phyloP scores from a whole-genome alignment of 2,329 filamentous ascomycete species.

The Neospermospora avenae region DNA sequence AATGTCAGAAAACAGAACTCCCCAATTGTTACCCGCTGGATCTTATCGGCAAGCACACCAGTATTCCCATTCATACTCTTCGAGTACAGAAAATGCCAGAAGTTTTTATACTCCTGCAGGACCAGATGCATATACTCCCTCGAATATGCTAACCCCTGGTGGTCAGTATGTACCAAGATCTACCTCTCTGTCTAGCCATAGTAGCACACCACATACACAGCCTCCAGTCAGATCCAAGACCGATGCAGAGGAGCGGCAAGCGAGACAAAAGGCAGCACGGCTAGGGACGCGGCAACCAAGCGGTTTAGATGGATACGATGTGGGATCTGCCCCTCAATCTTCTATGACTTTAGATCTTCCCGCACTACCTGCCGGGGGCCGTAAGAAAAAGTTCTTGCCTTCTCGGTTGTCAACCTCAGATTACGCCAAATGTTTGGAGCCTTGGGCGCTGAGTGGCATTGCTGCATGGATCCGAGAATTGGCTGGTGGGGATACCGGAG shows the following conservation, averaged over 20 bases:
- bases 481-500: slow-evolving; percentile 51
- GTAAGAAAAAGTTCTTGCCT: slow-evolving; percentile 80
- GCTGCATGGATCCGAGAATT: slow-evolving; percentile 83
- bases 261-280: slow-evolving; percentile 49
- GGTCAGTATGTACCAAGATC: slow-evolving; percentile 60
- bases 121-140: slow-evolving; percentile 36
- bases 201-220: slow-evolving; percentile 72
- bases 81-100: slow-evolving; percentile 43
- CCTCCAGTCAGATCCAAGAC: slow-evolving; percentile 91
- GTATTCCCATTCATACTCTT: slow-evolving; percentile 44
- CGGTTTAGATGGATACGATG: slow-evolving; percentile 55
- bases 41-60: slow-evolving; percentile 58
- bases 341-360: slow-evolving; percentile 76
- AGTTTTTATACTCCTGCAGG: slow-evolving; percentile 27
- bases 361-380: slow-evolving; percentile 72
- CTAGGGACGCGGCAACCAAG: slow-evolving; percentile 49
- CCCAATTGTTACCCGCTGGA: slow-evolving; percentile 50
- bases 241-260: slow-evolving; percentile 70
- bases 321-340: slow-evolving; percentile 43
- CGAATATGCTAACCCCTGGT: slow-evolving; percentile 41
- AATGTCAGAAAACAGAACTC: slow-evolving; percentile 43
- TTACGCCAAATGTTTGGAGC: slow-evolving; percentile 80
- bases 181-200: slow-evolving; percentile 79
- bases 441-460: slow-evolving; percentile 90
- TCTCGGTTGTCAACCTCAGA: slow-evolving; percentile 77